phyloP scores from a whole-genome alignment of 306 rosid species.

The Notholithocarpus densiflorus region DNA sequence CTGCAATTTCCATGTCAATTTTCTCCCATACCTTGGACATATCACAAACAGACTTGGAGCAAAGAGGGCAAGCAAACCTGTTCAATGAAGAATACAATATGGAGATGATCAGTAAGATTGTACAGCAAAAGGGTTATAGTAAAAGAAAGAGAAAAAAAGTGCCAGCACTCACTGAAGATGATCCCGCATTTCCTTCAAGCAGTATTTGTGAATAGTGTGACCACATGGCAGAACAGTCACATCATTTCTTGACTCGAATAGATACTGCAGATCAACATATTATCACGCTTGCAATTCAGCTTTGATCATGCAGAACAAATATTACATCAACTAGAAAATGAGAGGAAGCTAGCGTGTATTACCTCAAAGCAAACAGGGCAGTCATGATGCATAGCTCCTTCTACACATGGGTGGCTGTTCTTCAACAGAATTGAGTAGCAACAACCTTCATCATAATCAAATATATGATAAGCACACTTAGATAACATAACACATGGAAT shows the following conservation, averaged over 20 bases:
- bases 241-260: conserved; percentile 65
- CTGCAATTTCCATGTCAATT: conserved; percentile 78
- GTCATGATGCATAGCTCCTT: conserved; percentile 95
- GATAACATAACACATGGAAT: not conserved
- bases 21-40: conserved; percentile 93
- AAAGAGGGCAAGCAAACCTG: conserved; percentile 87
- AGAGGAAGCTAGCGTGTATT: not conserved
- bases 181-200: conserved; percentile 79
- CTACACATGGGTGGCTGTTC: conserved; percentile 80
- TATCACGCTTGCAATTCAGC: conserved; percentile 6
- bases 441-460: conserved; percentile 54
- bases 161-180: conserved; percentile 65
- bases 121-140: not conserved
- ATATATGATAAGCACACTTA: not conserved
- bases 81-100: not conserved
- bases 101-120: not conserved
- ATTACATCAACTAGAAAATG: not conserved
- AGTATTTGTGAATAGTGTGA: conserved; percentile 72
- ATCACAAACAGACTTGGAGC: conserved; percentile 83
- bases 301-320: not conserved
- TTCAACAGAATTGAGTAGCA: conserved; percentile 62
- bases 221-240: conserved; percentile 76
- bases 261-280: conserved; percentile 52
- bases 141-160: not conserved
- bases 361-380: conserved; percentile 97